These are phyloP conservation scores for Termitomyces sp. DNA, from an alignment of 768 basidiomycete genomes.

Conservation along the genomic window DNA sequence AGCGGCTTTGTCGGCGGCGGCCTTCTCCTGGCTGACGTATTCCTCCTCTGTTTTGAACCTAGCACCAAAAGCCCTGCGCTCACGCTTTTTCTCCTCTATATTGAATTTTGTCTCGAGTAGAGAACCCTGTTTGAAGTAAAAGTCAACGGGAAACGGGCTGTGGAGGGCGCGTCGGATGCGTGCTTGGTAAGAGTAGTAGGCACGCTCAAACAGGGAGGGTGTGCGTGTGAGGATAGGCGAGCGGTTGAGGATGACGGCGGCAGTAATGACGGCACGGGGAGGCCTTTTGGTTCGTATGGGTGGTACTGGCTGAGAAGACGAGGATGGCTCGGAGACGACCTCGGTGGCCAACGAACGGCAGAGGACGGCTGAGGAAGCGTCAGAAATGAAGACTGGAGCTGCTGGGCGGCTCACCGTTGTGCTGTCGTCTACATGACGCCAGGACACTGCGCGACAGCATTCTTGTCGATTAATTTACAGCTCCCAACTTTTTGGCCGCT, in stretches of 20 bases:
- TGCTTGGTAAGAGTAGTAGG: slow-evolving; percentile 82
- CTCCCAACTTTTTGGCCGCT: slow-evolving; percentile 6
- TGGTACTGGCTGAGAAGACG: slow-evolving; percentile 19
- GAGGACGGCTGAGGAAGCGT: slow-evolving; percentile 16
- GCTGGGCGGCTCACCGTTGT: slow-evolving; percentile 24
- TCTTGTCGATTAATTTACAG: neutral
- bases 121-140: slow-evolving; percentile 94
- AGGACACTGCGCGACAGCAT: slow-evolving; percentile 35
- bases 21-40: slow-evolving; percentile 39
- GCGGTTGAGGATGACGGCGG: slow-evolving; percentile 76
- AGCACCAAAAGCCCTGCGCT: slow-evolving; percentile 71
- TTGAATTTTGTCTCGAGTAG: slow-evolving; percentile 80
- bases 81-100: slow-evolving; percentile 70
- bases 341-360: slow-evolving; percentile 47
- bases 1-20: slow-evolving; percentile 54
- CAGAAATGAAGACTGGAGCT: neutral
- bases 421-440: slow-evolving; percentile 28
- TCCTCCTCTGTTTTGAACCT: slow-evolving; percentile 50
- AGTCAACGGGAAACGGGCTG: slow-evolving; percentile 85
- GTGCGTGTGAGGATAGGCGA: slow-evolving; percentile 74
- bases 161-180: slow-evolving; percentile 82
- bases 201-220: slow-evolving; percentile 70
- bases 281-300: slow-evolving; percentile 17
- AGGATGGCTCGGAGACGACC: slow-evolving; percentile 23
- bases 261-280: slow-evolving; percentile 37